Evolutionary conservation across 495 filamentous ascomycete genomes (phyloP), one percentile per base, ranked within the genome.

Genomic region (Podospora anserina): DNA sequence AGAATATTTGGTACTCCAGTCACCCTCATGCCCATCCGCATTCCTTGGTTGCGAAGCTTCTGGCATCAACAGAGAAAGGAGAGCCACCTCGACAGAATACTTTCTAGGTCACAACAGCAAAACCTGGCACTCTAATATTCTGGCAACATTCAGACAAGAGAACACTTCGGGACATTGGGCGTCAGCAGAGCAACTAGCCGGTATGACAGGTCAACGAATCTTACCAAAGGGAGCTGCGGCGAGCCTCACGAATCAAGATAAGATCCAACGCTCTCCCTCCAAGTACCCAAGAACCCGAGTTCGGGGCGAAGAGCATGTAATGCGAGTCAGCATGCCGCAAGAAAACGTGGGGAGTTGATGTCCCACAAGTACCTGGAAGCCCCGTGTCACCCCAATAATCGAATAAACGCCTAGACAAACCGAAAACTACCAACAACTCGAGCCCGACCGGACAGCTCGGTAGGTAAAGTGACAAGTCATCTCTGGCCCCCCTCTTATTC

Each of bases 341-440:
- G 9, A 49, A 49, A 49, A 49, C 39, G 39, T 49, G 39, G 39
- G 39, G 39, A 49, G 39, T 49, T 49, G 39, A 49, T 49, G 39
- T 49, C 39, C 39, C 39, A 49, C 39, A 49, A 49, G 39, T 49
- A 49, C 39, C 39, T 49, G 39, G 39, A 49, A 49, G 39, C 9
- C 15, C 18, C 5, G 55, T 26, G 55, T 26, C 55, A 19, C 55
- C n/a, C 55, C n/a, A 26, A 58, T 9, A 58, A 26, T 9, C 11
- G 13, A 26, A 20, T 19, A 58, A n/a, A 58, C 23, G n/a, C 55
- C 55, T 18, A 7, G 55, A 19, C 55, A 18, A 58, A 58, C 55
- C 55, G n/a, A 26, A 58, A 58, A 49, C 39, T 58, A 58, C n/a
- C 55, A n/a, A 20, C 55, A 58, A 9, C n/a, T 58, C 55, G 23